Evolutionary conservation across 208 protist species (phyloP), one percentile per base, ranked within the genome.

Genomic region (Phytomonas francai): DNA sequence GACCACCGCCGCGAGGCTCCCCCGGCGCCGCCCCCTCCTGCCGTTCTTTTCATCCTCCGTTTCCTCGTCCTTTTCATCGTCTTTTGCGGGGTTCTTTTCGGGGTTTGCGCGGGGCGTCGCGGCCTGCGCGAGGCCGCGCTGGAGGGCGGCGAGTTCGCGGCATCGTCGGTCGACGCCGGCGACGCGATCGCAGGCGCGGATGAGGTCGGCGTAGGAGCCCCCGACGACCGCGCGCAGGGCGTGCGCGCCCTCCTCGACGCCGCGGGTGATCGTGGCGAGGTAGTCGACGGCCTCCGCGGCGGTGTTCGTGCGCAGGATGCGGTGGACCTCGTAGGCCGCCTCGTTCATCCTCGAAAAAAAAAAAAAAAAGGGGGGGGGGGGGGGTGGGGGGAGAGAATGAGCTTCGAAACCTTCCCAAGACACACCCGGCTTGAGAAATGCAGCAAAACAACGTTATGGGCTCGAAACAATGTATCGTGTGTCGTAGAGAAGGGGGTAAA

Each of bases 241-340:
- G 58, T 81, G 73, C n/a, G 78, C 71, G 64, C 79, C 86, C 29
- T 78, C 86, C 16, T 84, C 73, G 63, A 89, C 86, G 67, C 71
- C 79, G 30, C 79, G 78, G 9, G 76, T 77, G 11, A 92, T 74
- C 14, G 66, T 85, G 64, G 64, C 67, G 28, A 88, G 77, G 62
- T 92, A 89, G 39, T 81, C 74, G 0, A 78, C 71, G 1, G 77
- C 65, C 64, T 89, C 77, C 3, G 71, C 73, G 12, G 86, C 76
- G 22, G 81, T 83, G 71, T 92, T 92, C 3, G 83, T 66, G 0
- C 64, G 49, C 27, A 89, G 78, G 30, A 92, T 87, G 58, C 83
- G 73, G 0, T 77, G 78, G 27, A 75, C 68, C 5, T 81, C 81
- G 0, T 77, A 77, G 27, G 77, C 68, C 5, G 84, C 81, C 25